Percentiles rank a stretch among this genome's conserved stretches.
Evolutionary conservation across 2,329 filamentous ascomycete species (phyloP).

Genomic region (Aspergillus quadrilineatus): DNA sequence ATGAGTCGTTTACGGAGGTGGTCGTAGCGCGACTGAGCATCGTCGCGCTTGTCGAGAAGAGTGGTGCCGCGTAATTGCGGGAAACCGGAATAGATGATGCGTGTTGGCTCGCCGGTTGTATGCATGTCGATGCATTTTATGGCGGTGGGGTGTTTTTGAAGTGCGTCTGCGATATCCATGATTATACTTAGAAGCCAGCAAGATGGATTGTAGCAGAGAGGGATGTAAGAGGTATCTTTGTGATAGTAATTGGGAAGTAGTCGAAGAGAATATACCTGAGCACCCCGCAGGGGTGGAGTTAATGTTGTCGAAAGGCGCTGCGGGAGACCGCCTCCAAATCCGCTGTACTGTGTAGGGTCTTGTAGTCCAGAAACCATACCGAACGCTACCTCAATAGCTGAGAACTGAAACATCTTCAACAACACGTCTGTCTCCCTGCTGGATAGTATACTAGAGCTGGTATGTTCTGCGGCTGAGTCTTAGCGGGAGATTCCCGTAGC

Average conservation of each 20-base stretch:
- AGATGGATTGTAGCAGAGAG: neutral
- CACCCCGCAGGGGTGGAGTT: neutral
- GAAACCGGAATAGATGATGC: conserved; percentile 47
- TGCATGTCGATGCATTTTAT: conserved; percentile 47
- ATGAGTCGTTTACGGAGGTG: conserved; percentile 45
- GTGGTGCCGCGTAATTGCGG: conserved; percentile 38
- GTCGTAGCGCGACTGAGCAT: conserved; percentile 41
- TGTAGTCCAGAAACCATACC: no score
- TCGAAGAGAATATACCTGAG: neutral
- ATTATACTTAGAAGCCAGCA: neutral
- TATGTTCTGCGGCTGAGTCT: no score
- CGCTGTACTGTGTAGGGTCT: no score
- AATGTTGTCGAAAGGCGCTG: neutral
- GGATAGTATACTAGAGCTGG: no score
- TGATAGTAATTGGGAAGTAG: neutral
- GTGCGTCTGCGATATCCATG: conserved; percentile 20
- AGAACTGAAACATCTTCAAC: no score
- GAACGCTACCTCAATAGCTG: no score
- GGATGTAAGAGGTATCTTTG: neutral
- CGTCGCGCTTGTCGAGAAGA: conserved; percentile 42
- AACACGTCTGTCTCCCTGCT: no score
- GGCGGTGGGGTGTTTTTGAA: conserved; percentile 7
- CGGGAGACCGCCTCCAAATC: no score
- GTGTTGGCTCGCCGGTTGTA: conserved; percentile 51
- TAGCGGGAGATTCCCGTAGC: no score